These are phyloP conservation scores for Pelargonium nanum DNA, from an alignment of 345 rosid genomes.

Conservation along the genomic window DNA sequence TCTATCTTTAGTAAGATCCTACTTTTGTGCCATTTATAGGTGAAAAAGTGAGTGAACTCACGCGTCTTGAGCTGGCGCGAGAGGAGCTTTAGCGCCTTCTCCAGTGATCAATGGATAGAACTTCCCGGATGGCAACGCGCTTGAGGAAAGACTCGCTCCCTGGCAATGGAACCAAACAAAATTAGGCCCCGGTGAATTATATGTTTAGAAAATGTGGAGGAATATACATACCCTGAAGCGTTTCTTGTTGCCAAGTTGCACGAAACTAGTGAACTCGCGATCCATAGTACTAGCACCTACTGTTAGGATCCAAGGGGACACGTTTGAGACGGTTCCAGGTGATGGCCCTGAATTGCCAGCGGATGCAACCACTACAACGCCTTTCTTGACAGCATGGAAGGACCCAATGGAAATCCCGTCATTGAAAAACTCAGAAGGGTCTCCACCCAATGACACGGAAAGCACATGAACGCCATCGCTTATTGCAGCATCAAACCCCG, in stretches of 20 bases:
- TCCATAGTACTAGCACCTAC: conserved; percentile 74
- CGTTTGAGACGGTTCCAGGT: conserved; percentile 37
- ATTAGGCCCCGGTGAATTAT: not conserved
- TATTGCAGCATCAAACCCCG: conserved; percentile 27
- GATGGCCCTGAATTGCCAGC: conserved; percentile 70
- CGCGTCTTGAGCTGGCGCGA: not conserved
- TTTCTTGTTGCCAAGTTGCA: conserved; percentile 35
- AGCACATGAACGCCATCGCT: conserved; percentile 25
- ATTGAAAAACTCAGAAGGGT: not conserved
- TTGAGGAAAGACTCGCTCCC: not conserved
- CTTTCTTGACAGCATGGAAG: conserved; percentile 12
- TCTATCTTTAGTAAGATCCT: not conserved
- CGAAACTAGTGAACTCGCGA: conserved; percentile 41
- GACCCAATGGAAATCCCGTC: conserved; percentile 13
- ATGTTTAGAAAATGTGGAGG: not conserved
- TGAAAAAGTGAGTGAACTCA: not conserved
- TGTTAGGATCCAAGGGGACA: conserved; percentile 68
- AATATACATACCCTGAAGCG: conserved; percentile 32
- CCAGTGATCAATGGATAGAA: too few relatives aligned
- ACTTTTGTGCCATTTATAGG: not conserved
- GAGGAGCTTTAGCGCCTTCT: not conserved
- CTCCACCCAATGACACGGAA: conserved; percentile 19
- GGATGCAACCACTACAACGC: conserved; percentile 19
- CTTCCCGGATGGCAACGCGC: not conserved
- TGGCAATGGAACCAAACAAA: too few relatives aligned